Percentiles rank a stretch among this genome's conserved stretches.
Evolutionary conservation across 306 rosid species (phyloP).

Genomic region (Potentilla sterilis): DNA sequence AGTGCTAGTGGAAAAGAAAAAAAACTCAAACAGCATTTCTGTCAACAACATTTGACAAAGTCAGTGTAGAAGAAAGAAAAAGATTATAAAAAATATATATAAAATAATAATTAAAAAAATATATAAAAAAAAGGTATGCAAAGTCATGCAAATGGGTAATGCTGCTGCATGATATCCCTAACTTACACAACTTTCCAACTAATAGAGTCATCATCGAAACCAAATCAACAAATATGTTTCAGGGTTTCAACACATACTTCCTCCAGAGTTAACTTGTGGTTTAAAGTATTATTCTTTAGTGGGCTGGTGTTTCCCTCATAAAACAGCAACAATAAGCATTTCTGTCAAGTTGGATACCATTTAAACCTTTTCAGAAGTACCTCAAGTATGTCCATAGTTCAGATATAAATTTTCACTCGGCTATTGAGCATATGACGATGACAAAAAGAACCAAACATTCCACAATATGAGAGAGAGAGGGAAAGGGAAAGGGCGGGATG

Average conservation of each 20-base stretch:
- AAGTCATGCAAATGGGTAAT: not conserved
- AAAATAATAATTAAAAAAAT: too few relatives aligned
- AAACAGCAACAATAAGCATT: not conserved
- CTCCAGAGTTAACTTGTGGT: not conserved
- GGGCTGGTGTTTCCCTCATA: not conserved
- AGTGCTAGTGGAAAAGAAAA: not conserved
- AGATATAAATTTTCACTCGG: not conserved
- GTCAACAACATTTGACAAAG: not conserved
- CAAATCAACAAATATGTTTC: not conserved
- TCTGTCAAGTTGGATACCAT: not conserved
- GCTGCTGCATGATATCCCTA: not conserved
- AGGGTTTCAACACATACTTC: not conserved
- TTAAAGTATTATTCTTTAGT: not conserved
- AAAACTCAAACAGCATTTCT: not conserved
- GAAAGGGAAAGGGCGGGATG: not conserved
- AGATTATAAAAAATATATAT: too few relatives aligned
- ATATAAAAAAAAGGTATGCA: not conserved
- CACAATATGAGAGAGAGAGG: not conserved
- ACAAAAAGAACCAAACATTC: not conserved
- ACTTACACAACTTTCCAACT: not conserved
- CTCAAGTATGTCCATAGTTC: not conserved
- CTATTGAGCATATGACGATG: not conserved
- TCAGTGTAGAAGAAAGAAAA: not conserved
- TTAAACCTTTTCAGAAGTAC: slow-evolving; percentile 2
- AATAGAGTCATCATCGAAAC: not conserved